A percentile compares a stretch with the other conserved stretches of the same genome.
Conservation (phyloP, 2,329 filamentous ascomycete species). For the Aspergillus japonicus region DNA sequence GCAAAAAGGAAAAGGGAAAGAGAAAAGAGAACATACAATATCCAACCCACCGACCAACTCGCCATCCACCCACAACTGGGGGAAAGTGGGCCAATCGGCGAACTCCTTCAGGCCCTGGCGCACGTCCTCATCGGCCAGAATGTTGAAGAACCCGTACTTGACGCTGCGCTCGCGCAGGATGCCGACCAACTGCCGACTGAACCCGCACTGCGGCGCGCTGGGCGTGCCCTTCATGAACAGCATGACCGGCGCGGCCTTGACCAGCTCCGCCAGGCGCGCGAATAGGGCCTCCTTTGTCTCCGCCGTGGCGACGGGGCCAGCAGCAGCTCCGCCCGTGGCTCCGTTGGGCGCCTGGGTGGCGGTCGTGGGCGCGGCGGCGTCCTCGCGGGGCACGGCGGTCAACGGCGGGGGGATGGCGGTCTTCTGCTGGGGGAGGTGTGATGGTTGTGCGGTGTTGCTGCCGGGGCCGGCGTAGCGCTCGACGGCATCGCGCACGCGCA, state of each 20-base stretch:
- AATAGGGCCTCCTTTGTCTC: slow-evolving; percentile 80
- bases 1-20: not conserved
- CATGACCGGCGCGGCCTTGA: slow-evolving; percentile 96
- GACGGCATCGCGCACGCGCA: slow-evolving; percentile 80
- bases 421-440: slow-evolving; percentile 24
- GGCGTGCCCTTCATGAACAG: slow-evolving; percentile 98
- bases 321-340: slow-evolving; percentile 22
- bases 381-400: slow-evolving; percentile 40
- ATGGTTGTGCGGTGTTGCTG: slow-evolving; percentile 11
- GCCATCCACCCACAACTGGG: slow-evolving; percentile 87
- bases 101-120: slow-evolving; percentile 94
- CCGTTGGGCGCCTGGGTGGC: slow-evolving; percentile 33
- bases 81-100: slow-evolving; percentile 98
- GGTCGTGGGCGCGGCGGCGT: slow-evolving; percentile 26
- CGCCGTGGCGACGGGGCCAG: slow-evolving; percentile 46
- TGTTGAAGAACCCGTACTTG: slow-evolving; percentile 99
- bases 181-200: slow-evolving; percentile 83
- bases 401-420: slow-evolving; percentile 42
- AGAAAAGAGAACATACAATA: slow-evolving; percentile 66
- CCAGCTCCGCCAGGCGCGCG: slow-evolving; percentile 75
- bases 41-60: slow-evolving; percentile 91
- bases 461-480: slow-evolving; percentile 69
- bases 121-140: slow-evolving; percentile 94
- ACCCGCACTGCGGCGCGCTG: slow-evolving; percentile 82
- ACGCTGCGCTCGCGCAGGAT: slow-evolving; percentile 86